Conservation (phyloP, 140 eudicot species). For the Stevia rebaudiana region DNA sequence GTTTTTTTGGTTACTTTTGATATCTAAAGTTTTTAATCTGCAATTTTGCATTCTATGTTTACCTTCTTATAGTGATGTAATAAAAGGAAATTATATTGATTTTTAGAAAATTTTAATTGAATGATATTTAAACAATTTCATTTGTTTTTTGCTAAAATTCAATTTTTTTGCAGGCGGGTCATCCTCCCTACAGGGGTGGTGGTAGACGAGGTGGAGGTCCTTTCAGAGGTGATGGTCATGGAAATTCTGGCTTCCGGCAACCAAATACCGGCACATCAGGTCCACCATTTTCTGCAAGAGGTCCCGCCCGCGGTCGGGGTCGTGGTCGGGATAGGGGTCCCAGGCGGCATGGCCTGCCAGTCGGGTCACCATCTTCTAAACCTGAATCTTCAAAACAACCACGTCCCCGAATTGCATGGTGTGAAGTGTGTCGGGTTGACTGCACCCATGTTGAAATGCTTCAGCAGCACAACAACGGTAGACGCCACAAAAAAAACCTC, state of each 20-base stretch:
- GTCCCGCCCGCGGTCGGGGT: conserved; percentile 43
- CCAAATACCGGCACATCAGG: conserved; percentile 12
- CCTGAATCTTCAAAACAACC: conserved; percentile 24
- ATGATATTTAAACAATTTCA: background rate
- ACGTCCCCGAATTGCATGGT: conserved; percentile 35
- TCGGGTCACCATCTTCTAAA: conserved; percentile 30
- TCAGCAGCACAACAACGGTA: conserved; percentile 53
- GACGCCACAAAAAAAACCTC: conserved; percentile 46
- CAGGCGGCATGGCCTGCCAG: conserved; percentile 21
- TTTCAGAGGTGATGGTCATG: conserved; percentile 39
- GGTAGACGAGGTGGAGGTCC: conserved; percentile 34
- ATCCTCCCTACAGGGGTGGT: conserved; percentile 33
- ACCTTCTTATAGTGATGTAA: background rate
- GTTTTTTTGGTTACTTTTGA: background rate
- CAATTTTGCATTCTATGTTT: background rate
- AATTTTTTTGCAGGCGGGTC: conserved; percentile 32
- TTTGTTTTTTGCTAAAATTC: conserved; percentile 7
- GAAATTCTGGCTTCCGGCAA: conserved; percentile 21
- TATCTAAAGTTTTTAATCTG: background rate
- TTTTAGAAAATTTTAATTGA: background rate
- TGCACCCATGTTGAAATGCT: conserved; percentile 51
- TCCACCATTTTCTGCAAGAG: conserved; percentile 37
- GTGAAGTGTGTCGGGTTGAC: conserved; percentile 57
- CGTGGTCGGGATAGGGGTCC: conserved; percentile 42
- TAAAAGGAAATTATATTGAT: background rate